These are phyloP conservation scores for Silene conica DNA, from an alignment of 148 eudicot species.

Conservation along the genomic window DNA sequence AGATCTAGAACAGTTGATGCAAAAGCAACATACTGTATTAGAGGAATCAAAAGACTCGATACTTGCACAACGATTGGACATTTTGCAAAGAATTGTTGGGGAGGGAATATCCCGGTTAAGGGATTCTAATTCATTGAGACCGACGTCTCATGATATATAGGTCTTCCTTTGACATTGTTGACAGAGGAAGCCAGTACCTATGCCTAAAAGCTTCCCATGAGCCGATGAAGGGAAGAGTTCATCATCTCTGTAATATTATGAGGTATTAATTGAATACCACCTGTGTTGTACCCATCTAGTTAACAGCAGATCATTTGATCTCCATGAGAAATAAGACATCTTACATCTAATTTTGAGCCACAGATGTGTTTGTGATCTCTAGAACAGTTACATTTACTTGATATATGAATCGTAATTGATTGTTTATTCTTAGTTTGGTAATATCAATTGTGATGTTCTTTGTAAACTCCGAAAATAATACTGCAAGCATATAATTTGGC, in stretches of 20 bases:
- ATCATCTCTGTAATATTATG: slow-evolving; percentile 8
- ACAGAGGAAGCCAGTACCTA: background rate
- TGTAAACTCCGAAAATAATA: too few relatives aligned
- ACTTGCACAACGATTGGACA: slow-evolving; percentile 43
- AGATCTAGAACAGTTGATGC: slow-evolving; percentile 64
- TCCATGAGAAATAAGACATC: background rate
- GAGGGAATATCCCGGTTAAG: slow-evolving; percentile 52
- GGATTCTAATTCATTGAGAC: slow-evolving; percentile 32
- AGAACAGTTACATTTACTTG: background rate
- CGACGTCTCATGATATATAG: slow-evolving; percentile 19
- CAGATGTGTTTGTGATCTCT: background rate
- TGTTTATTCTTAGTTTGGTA: background rate
- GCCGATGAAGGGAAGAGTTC: background rate
- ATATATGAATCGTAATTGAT: slow-evolving; percentile 7
- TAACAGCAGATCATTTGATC: background rate
- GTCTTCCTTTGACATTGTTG: background rate
- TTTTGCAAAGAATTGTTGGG: slow-evolving; percentile 35
- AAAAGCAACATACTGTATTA: slow-evolving; percentile 51
- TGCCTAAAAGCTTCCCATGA: background rate
- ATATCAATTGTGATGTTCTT: background rate
- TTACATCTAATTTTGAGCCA: background rate
- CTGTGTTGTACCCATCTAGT: slow-evolving; percentile 13
- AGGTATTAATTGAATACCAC: slow-evolving; percentile 6
- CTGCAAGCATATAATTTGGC: too few relatives aligned
- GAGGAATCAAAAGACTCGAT: slow-evolving; percentile 65